Conservation (phyloP, 495 filamentous ascomycete genomes). For the Penicillium fimorum region DNA sequence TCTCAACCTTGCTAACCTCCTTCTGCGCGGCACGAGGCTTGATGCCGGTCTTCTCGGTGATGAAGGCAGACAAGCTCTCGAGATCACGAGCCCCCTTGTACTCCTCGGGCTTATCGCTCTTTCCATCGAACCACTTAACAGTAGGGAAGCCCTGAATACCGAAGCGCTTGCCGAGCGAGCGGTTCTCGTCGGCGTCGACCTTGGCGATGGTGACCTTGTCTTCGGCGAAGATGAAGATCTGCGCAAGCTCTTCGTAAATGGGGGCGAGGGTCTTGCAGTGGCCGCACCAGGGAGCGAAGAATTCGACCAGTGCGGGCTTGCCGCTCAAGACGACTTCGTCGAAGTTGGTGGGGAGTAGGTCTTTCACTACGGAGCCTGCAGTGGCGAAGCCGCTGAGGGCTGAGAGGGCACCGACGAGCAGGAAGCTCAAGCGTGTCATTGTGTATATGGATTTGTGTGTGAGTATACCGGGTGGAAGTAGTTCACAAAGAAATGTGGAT, state of each 20-base stretch:
- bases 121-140: conserved; percentile 97
- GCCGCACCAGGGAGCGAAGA: conserved; percentile 99
- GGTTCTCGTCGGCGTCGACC: conserved; percentile 91
- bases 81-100: conserved; percentile 87
- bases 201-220: conserved; percentile 90
- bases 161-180: conserved; percentile 75
- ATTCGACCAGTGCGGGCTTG: conserved; percentile 96
- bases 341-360: conserved; percentile 87
- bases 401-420: conserved; percentile 44
- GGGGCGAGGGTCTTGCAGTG: conserved; percentile 98
- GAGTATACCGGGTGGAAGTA: conserved; percentile 1
- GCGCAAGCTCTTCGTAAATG: conserved; percentile 89
- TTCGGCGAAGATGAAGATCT: conserved; percentile 65
- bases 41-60: conserved; percentile 84
- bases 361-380: conserved; percentile 61
- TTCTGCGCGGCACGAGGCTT: conserved; percentile 70
- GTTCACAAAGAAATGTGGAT: conserved; percentile 3
- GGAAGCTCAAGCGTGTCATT: conserved; percentile 50
- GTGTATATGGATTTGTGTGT: conserved; percentile 11
- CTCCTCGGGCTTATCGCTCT: conserved; percentile 81
- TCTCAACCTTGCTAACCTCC: conserved; percentile 69
- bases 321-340: conserved; percentile 82
- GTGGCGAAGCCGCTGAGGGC: conserved; percentile 42
- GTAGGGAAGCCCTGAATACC: conserved; percentile 95
- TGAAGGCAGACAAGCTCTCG: conserved; percentile 76